phyloP scores from a whole-genome alignment of 2,329 filamentous ascomycete species.

The Colletotrichum endophyticum region DNA sequence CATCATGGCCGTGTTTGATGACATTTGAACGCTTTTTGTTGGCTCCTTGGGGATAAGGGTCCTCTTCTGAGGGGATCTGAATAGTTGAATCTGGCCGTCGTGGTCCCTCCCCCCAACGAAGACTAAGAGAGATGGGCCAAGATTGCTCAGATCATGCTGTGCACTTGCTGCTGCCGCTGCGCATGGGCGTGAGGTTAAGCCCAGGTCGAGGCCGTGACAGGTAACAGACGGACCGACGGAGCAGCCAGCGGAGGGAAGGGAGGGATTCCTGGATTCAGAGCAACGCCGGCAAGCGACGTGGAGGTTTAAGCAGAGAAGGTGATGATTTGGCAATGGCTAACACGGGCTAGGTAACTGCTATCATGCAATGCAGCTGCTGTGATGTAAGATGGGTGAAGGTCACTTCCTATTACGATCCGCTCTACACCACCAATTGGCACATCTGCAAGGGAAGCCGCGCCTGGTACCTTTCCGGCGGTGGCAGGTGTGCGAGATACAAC shows the following conservation, averaged over 20 bases:
- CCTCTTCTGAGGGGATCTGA: neutral
- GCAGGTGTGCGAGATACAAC: neutral
- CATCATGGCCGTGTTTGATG: neutral
- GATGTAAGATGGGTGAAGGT: neutral
- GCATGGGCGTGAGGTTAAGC: constrained; percentile 14
- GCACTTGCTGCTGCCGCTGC: neutral
- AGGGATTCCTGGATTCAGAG: neutral
- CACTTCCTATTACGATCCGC: constrained; percentile 1
- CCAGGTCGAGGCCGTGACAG: neutral
- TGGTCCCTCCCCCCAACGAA: constrained; percentile 1
- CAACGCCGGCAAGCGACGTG: neutral
- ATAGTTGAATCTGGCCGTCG: neutral
- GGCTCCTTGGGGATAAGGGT: neutral
- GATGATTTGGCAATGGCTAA: neutral
- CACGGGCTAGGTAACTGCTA: neutral
- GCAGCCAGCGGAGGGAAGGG: neutral
- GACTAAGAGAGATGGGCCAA: neutral
- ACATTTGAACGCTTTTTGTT: constrained; percentile 5
- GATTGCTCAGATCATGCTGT: neutral
- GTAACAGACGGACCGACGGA: constrained; percentile 1
- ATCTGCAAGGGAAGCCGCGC: neutral
- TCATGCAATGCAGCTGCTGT: neutral
- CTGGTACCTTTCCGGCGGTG: neutral
- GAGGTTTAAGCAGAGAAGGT: neutral
- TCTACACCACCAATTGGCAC: neutral